Evolutionary conservation across 1,284 basidiomycete genomes (phyloP), one percentile per base, ranked within the genome.

Genomic region (Trichosporon faecale): DNA sequence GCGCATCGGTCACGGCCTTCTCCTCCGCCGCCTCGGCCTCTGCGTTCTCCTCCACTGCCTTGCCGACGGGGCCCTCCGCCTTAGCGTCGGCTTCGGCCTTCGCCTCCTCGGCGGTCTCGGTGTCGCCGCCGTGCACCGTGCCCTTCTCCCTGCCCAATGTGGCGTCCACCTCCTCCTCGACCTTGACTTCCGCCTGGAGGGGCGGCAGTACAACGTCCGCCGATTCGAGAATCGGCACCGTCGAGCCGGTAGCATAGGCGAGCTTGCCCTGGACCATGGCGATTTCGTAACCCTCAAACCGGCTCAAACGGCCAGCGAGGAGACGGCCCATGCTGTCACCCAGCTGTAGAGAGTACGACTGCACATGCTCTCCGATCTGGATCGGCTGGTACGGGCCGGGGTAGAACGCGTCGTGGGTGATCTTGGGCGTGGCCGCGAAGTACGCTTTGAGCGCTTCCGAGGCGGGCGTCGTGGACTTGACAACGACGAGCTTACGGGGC

Each of bases 271-370:
- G 90, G 49, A 98, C 89, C 81, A 91, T 95, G 21, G 92, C 93
- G 52, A 99, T 91, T 81, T 98, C 94, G 80, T 95, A 98, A 78
- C 97, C 96, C 78, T 99, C 97, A 79, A 98, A 97, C 92, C 91
- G 88, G 12, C 94, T 95, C 89, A 98, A 91, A 80, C 90, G 91
- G 71, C 77, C 74, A 8, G 68, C 70, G 25, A 98, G 84, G 1
- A 89, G 88, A 2, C 87, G 87, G 73, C 78, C 97, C 84, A 71
- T 98, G 85, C 75, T 91, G 89, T 99, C 97, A 71, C 94, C 94
- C 63, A 99, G 88, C 11, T 93, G 92, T 73, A 99, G 91, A 0
- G 95, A 95, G 84, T 94, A 99, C 78, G 90, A 94, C 77, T 92
- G 93, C 14, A 94, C 96, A 76, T 98, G 93, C 82, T 98, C 95